phyloP scores from a whole-genome alignment of 306 rosid genomes.

The Trifolium repens region DNA sequence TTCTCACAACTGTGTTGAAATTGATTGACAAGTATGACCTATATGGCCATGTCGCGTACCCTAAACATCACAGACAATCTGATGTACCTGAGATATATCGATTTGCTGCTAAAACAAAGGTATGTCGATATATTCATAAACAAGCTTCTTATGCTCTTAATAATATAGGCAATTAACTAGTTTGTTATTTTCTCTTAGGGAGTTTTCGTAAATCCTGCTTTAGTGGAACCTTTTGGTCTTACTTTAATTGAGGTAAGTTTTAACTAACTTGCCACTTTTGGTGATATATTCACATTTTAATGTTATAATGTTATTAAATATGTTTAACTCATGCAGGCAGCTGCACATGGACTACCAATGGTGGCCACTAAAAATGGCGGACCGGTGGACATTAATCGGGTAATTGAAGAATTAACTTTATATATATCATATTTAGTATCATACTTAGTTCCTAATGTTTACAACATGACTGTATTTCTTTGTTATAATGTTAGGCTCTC shows the following conservation, averaged over 20 bases:
- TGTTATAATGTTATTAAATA: slow-evolving; percentile 4
- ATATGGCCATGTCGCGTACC: slow-evolving; percentile 89
- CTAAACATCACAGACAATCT: slow-evolving; percentile 88
- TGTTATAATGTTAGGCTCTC: slow-evolving; percentile 40
- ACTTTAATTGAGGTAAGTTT: slow-evolving; percentile 86
- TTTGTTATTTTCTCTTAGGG: slow-evolving; percentile 61
- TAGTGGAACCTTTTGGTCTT: slow-evolving; percentile 94
- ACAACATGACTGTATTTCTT: slow-evolving; percentile 10
- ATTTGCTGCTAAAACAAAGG: slow-evolving; percentile 90
- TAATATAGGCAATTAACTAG: slow-evolving; percentile 36
- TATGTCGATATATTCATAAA: slow-evolving; percentile 34
- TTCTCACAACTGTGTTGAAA: slow-evolving; percentile 81
- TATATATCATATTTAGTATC: not conserved
- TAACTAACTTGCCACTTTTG: slow-evolving; percentile 20
- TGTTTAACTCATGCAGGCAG: slow-evolving; percentile 65
- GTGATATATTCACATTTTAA: slow-evolving; percentile 31
- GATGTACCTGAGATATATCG: slow-evolving; percentile 94
- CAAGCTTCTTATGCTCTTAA: slow-evolving; percentile 19
- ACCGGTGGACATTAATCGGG: slow-evolving; percentile 90
- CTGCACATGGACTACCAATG: slow-evolving; percentile 95
- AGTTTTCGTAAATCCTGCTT: slow-evolving; percentile 91
- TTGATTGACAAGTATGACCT: slow-evolving; percentile 85
- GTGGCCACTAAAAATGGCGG: slow-evolving; percentile 96
- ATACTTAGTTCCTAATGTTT: too few relatives aligned
- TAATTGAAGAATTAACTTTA: slow-evolving; percentile 41